Evolutionary conservation across 331 rosid species (phyloP).

Genomic region (Dryas integrifolia): DNA sequence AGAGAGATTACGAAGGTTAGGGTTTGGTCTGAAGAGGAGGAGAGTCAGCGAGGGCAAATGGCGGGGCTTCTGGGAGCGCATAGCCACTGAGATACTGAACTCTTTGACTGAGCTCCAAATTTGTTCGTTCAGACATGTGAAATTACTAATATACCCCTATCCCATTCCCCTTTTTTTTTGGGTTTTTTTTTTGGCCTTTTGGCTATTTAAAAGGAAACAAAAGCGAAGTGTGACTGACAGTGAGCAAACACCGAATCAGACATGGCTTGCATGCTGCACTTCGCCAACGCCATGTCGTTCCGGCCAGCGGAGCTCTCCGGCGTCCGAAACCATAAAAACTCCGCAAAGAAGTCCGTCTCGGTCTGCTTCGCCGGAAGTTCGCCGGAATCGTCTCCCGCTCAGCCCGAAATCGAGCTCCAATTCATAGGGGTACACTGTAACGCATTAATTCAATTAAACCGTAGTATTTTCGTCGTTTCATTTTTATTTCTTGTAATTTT

Average conservation of each 20-base stretch:
- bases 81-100: not conserved
- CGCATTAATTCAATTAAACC: not conserved
- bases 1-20: conserved; percentile 7
- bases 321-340: not conserved
- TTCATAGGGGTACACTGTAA: conserved; percentile 57
- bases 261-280: conserved; percentile 56
- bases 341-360: conserved; percentile 24
- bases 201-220: conserved; percentile 1
- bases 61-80: conserved; percentile 28
- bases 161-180: not conserved
- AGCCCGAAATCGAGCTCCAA: conserved; percentile 64
- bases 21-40: conserved; percentile 26
- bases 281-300: conserved; percentile 36
- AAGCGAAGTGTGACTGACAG: not conserved
- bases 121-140: not conserved
- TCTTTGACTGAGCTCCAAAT: not conserved
- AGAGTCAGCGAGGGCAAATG: conserved; percentile 12
- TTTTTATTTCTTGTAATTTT: not conserved
- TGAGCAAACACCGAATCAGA: not conserved
- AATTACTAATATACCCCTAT: not conserved
- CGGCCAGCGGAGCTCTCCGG: conserved; percentile 29
- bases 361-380: conserved; percentile 36
- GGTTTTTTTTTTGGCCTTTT: not conserved
- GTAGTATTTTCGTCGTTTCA: not conserved
- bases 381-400: conserved; percentile 28